Conservation (phyloP, 495 filamentous ascomycete genomes). For the Podospora appendiculata region DNA sequence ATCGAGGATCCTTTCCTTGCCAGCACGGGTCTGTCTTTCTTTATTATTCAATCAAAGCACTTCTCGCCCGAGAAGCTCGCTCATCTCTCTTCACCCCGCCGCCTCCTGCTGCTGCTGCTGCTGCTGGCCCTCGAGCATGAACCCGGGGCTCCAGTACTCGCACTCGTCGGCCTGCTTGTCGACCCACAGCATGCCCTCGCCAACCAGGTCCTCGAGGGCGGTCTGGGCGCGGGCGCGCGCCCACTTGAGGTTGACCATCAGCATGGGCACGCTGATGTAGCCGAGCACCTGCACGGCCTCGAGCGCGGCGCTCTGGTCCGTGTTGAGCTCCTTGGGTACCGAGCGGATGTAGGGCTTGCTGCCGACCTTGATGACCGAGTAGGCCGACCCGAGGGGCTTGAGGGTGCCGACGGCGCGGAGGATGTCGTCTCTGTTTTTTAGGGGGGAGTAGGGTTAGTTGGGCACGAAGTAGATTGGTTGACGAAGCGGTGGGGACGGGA, state of each 20-base stretch:
- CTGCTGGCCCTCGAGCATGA: slow-evolving; percentile 31
- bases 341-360: slow-evolving; percentile 82
- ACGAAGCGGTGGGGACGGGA: slow-evolving; percentile 3
- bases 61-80: no score
- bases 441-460: background rate
- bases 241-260: slow-evolving; percentile 86
- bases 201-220: slow-evolving; percentile 82
- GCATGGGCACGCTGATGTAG: slow-evolving; percentile 84
- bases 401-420: slow-evolving; percentile 82
- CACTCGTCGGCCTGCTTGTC: slow-evolving; percentile 79
- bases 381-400: slow-evolving; percentile 79
- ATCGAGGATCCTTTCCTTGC: no score
- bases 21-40: no score
- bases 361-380: slow-evolving; percentile 74
- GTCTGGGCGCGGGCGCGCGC: slow-evolving; percentile 76
- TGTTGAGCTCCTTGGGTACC: slow-evolving; percentile 92
- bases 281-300: slow-evolving; percentile 81
- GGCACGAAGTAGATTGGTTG: background rate
- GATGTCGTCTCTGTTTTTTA: slow-evolving; percentile 68
- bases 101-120: slow-evolving; percentile 2
- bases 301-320: slow-evolving; percentile 84
- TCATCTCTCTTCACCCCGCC: slow-evolving; percentile 3
- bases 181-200: slow-evolving; percentile 89
- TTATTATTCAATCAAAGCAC: no score
- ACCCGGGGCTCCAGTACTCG: slow-evolving; percentile 91